Percentiles rank a stretch among this genome's conserved stretches.
phyloP scores from a whole-genome alignment of 2,329 filamentous ascomycete species.

The Colletotrichum sp. region DNA sequence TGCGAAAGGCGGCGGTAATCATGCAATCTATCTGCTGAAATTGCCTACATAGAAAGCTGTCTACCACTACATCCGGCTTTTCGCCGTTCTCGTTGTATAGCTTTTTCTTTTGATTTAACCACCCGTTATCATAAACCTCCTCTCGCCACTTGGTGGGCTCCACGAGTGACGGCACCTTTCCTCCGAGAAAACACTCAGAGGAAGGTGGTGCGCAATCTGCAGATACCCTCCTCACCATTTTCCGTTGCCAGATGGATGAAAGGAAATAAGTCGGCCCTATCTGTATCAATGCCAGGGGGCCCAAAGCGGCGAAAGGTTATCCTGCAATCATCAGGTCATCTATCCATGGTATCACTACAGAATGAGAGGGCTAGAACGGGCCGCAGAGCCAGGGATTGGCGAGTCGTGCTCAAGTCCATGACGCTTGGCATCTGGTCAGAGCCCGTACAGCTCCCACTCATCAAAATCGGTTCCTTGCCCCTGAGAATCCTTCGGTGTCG shows the following conservation, averaged over 20 bases:
- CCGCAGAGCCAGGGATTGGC: conserved; percentile 20
- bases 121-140: neutral
- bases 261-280: conserved; percentile 14
- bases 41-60: conserved; percentile 15
- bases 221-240: conserved; percentile 4
- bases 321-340: conserved; percentile 23
- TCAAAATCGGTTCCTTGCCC: conserved; percentile 48
- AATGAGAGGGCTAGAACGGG: conserved; percentile 15
- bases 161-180: neutral
- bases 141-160: neutral
- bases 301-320: conserved; percentile 14
- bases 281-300: conserved; percentile 12
- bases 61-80: conserved; percentile 10
- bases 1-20: neutral
- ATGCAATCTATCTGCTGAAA: conserved; percentile 17
- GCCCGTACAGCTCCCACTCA: conserved; percentile 71
- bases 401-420: conserved; percentile 19
- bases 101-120: conserved; percentile 13
- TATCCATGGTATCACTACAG: conserved; percentile 24
- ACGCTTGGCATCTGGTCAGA: conserved; percentile 42
- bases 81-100: conserved; percentile 4
- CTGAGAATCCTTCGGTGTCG: conserved; percentile 25
- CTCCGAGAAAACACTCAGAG: neutral
- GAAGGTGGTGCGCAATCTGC: neutral
- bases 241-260: conserved; percentile 18